These are phyloP conservation scores for Pistacia atlantica DNA, from an alignment of 345 rosid genomes.

Conservation along the genomic window DNA sequence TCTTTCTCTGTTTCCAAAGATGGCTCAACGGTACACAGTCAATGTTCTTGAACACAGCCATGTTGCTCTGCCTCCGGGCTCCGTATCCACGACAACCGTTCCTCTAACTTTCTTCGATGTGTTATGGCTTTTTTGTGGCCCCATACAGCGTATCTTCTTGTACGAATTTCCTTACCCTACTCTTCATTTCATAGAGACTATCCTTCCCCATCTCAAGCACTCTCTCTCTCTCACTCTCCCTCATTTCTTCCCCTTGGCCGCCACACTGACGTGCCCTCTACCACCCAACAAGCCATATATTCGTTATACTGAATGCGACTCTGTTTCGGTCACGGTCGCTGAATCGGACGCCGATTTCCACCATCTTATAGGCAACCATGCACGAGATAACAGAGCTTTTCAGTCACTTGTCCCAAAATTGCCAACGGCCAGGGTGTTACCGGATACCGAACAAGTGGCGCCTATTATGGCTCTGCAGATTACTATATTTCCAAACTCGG, in stretches of 20 bases:
- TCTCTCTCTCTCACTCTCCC: slow-evolving; percentile 36
- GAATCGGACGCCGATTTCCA: slow-evolving; percentile 31
- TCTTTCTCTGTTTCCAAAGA: neutral
- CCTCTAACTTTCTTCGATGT: slow-evolving; percentile 49
- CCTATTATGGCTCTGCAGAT: slow-evolving; percentile 38
- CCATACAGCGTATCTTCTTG: slow-evolving; percentile 35
- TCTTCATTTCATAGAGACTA: slow-evolving; percentile 6
- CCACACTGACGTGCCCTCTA: slow-evolving; percentile 25
- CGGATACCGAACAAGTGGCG: neutral
- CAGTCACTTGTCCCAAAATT: slow-evolving; percentile 34
- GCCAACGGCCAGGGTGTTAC: neutral
- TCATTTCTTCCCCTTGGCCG: slow-evolving; percentile 31
- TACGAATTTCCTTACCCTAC: slow-evolving; percentile 24
- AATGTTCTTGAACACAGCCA: slow-evolving; percentile 23
- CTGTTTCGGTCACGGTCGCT: slow-evolving; percentile 28
- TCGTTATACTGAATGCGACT: slow-evolving; percentile 16
- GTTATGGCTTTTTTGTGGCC: slow-evolving; percentile 20
- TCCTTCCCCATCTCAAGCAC: slow-evolving; percentile 24
- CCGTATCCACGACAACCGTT: slow-evolving; percentile 30
- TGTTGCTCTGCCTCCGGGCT: slow-evolving; percentile 35
- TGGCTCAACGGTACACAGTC: neutral
- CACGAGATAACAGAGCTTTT: slow-evolving; percentile 17
- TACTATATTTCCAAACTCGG: slow-evolving; percentile 42
- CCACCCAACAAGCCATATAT: slow-evolving; percentile 34
- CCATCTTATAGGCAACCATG: slow-evolving; percentile 18